These are phyloP conservation scores for Martensiomyces pterosporus DNA, from an alignment of 192 early-diverging fungal species.

Conservation along the genomic window DNA sequence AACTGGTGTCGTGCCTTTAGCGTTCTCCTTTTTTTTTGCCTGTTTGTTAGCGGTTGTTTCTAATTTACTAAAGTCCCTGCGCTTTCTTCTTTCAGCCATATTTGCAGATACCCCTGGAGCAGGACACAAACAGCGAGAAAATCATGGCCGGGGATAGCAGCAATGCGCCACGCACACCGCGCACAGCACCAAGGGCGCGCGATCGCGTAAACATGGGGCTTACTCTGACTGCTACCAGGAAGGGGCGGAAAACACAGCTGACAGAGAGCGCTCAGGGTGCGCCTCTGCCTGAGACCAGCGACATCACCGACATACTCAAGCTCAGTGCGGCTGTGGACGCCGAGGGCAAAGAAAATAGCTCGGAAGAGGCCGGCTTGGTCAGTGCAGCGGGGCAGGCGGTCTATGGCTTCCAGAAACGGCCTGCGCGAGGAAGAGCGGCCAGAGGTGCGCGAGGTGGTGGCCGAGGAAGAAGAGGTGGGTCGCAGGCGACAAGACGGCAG, in stretches of 20 bases:
- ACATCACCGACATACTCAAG: conserved; percentile 35
- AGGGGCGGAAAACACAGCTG: conserved; percentile 32
- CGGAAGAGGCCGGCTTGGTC: conserved; percentile 20
- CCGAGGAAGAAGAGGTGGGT: not conserved
- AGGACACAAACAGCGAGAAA: too few relatives aligned
- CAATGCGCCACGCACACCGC: conserved; percentile 18
- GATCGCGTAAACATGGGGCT: conserved; percentile 43
- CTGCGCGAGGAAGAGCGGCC: conserved; percentile 22
- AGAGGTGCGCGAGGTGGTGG: conserved; percentile 7
- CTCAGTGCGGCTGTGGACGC: conserved; percentile 32
- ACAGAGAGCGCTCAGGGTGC: conserved; percentile 24
- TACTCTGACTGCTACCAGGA: conserved; percentile 29
- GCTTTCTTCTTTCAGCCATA: not conserved
- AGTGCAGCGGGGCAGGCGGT: conserved; percentile 28
- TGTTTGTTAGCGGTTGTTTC: not conserved
- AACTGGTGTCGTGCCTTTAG: too few relatives aligned
- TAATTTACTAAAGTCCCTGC: not conserved
- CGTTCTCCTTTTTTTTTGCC: conserved; percentile 2
- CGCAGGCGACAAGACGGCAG: too few relatives aligned
- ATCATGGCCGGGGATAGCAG: conserved; percentile 5
- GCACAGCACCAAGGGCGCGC: conserved; percentile 3
- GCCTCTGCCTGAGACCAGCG: conserved; percentile 16
- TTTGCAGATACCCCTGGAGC: not conserved
- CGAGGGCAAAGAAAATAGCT: conserved; percentile 50
- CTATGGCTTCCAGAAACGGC: conserved; percentile 41